Evolutionary conservation across 2,329 filamentous ascomycete species (phyloP), one percentile per base, ranked within the genome.

Genomic region (Phaeosphaeriaceae sp.): DNA sequence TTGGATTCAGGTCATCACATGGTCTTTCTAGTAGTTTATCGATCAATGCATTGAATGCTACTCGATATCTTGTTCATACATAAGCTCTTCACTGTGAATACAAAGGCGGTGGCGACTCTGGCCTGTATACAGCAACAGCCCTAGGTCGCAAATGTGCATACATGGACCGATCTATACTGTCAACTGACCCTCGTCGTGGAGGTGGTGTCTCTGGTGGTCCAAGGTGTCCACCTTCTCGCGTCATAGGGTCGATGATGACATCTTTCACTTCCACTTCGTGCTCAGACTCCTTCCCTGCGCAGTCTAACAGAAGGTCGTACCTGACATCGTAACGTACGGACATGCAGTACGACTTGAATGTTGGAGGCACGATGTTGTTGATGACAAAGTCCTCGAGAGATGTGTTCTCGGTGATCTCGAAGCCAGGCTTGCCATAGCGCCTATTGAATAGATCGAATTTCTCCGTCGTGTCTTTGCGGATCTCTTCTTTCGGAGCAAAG

Each of bases 381-480:
- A 69, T 60, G 10, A 57, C 58, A 23, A 67, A 61, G 13, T 55
- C 56, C 7, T 64, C 40, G n/a, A 65, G 21, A 2, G 30, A 32
- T 1, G 63, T 66, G 10, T 60, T 55, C 3, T 52, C 52, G 1
- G 48, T 56, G 23, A 63, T 55, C 13, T 61, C 23, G 15, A 69
- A 47, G 9, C 66, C 66, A 5, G 66, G 65, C 28, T 64, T 67
- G 28, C 59, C 58, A 53, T 64, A 70, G 48, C 67, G 60, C 10
- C 65, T 56, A 40, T 65, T 63, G 61, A 65, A 65, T 2, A 67
- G 59, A 32, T 67, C 64, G 26, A 67, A 66, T 24, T 66, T 66
- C 52, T 56, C 58, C 4, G 55, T 54, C 32, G 42, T 44, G 6
- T 59, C 55, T 24, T 58, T 58, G 4, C 58, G 56, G n/a, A 60